A percentile compares a stretch with the other conserved stretches of the same genome.
Evolutionary conservation across 2,329 filamentous ascomycete genomes (phyloP).

Genomic region (Didymella keratinophila): DNA sequence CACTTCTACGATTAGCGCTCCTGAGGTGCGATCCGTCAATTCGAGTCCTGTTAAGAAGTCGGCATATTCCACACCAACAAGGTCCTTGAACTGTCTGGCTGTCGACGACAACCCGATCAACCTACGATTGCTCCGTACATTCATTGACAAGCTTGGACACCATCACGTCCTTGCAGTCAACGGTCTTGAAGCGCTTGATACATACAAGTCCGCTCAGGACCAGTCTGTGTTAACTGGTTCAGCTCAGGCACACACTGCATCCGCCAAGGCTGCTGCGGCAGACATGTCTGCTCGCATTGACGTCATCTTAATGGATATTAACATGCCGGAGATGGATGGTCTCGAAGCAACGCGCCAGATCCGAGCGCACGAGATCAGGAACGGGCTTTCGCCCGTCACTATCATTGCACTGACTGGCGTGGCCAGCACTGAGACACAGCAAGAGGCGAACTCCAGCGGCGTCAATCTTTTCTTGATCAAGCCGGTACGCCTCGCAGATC

Average conservation of each 20-base stretch:
- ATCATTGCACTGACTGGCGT: conserved; percentile 64
- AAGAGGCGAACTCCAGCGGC: conserved; percentile 61
- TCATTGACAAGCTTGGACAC: conserved; percentile 48
- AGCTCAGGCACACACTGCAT: conserved; percentile 11
- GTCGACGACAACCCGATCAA: conserved; percentile 54
- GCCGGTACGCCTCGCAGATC: conserved; percentile 56
- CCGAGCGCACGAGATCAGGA: conserved; percentile 57
- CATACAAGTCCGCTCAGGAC: conserved; percentile 35
- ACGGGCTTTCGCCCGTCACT: conserved; percentile 52
- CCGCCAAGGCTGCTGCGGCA: conserved; percentile 9
- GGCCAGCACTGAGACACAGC: conserved; percentile 58
- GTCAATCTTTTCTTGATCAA: conserved; percentile 65
- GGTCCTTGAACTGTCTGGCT: conserved; percentile 44
- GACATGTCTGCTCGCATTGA: conserved; percentile 31
- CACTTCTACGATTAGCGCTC: conserved; percentile 42
- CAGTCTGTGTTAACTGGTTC: conserved; percentile 10
- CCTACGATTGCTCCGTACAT: conserved; percentile 47
- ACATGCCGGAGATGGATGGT: conserved; percentile 52
- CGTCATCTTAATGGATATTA: conserved; percentile 49
- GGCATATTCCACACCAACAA: conserved; percentile 25
- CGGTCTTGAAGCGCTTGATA: conserved; percentile 48
- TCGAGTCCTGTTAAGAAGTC: conserved; percentile 30
- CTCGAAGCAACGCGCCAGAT: conserved; percentile 51
- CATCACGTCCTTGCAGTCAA: conserved; percentile 45
- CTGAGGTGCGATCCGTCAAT: conserved; percentile 37